phyloP scores from a whole-genome alignment of 164 flowering plant species.

The Magnolia sinica region DNA sequence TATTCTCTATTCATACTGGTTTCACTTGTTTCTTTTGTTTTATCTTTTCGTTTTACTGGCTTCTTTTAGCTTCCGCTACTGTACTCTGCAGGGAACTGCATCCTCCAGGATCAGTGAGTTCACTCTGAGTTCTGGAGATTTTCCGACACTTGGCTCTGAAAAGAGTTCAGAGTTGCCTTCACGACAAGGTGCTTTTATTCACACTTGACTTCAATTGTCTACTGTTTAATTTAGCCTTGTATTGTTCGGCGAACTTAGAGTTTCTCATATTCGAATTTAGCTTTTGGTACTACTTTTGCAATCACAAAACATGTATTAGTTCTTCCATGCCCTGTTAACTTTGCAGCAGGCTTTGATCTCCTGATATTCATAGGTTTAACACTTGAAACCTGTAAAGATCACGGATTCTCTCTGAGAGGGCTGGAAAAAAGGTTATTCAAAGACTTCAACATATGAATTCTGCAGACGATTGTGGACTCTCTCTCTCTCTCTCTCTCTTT shows the following conservation, averaged over 20 bases:
- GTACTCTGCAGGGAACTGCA: constrained; percentile 44
- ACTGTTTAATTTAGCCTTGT: not conserved
- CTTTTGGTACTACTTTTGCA: not conserved
- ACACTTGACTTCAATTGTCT: not conserved
- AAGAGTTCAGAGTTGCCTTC: constrained; percentile 46
- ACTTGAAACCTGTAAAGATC: not conserved
- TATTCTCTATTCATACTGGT: not conserved
- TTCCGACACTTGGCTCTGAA: constrained; percentile 85
- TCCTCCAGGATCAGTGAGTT: constrained; percentile 53
- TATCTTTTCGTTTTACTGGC: not conserved
- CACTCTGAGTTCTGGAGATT: constrained; percentile 81
- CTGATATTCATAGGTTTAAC: not conserved
- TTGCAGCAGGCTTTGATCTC: not conserved
- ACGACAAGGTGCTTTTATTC: constrained; percentile 26
- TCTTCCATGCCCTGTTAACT: not conserved
- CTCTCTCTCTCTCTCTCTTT: too few relatives aligned
- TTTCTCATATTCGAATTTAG: not conserved
- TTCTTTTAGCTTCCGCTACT: not conserved
- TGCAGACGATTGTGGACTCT: too few relatives aligned
- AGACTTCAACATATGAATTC: too few relatives aligned
- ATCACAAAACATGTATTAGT: not conserved
- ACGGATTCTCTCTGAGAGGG: not conserved
- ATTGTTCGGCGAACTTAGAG: not conserved
- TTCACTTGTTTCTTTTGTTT: not conserved
- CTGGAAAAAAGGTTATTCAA: too few relatives aligned